phyloP scores from a whole-genome alignment of 2,329 filamentous ascomycete species.

The Ceratocystis cacaofunesta region DNA sequence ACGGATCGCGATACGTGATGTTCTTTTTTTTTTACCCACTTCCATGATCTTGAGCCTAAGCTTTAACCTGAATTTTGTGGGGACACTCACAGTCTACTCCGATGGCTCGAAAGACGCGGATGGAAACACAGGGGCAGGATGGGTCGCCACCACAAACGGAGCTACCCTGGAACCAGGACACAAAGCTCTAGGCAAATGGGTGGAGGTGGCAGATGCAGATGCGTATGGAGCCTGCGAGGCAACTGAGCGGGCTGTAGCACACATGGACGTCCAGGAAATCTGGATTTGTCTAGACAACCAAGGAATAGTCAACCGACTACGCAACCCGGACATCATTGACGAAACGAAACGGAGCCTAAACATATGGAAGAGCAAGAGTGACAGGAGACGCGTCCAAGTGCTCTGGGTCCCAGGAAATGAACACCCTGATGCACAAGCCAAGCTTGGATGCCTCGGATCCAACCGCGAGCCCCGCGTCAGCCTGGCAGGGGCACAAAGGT shows the following conservation, averaged over 20 bases:
- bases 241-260: neutral
- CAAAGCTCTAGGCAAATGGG: neutral
- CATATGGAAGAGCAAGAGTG: neutral
- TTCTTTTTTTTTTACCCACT: neutral
- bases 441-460: neutral
- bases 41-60: neutral
- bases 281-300: neutral
- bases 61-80: neutral
- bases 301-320: neutral
- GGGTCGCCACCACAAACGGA: neutral
- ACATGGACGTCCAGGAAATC: neutral
- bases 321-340: neutral
- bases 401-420: neutral
- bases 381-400: neutral
- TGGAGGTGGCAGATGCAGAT: neutral
- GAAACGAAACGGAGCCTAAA: neutral
- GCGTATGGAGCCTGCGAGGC: neutral
- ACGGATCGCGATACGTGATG: fast-evolving
- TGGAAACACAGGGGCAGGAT: neutral
- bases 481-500: neutral
- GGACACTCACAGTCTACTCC: neutral
- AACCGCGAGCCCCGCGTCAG: neutral
- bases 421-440: neutral
- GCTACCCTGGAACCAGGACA: neutral
- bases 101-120: no score